phyloP scores from a whole-genome alignment of 495 filamentous ascomycete genomes.

The Glutinoglossum americanum region DNA sequence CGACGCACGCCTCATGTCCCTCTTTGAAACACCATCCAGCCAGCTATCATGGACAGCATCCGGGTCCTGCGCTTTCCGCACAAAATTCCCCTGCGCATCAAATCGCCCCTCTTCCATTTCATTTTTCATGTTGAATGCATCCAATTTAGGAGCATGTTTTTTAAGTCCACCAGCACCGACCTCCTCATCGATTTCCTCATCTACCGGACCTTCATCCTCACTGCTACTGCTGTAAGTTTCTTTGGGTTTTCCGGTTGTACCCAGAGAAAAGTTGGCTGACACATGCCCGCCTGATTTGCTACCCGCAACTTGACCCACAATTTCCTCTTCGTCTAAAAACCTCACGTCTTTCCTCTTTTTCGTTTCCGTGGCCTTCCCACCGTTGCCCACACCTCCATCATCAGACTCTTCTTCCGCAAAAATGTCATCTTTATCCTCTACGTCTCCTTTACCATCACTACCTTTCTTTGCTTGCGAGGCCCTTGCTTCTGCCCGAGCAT shows the following conservation, averaged over 20 bases:
- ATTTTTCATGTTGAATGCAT: conserved; percentile 82
- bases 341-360: conserved; percentile 52
- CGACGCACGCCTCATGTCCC: conserved; percentile 71
- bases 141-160: conserved; percentile 83
- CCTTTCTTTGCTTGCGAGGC: conserved; percentile 25
- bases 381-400: conserved; percentile 28
- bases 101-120: conserved; percentile 89
- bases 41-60: conserved; percentile 82
- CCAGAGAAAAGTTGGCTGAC: conserved; percentile 29
- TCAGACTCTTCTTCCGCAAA: conserved; percentile 53
- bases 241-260: conserved; percentile 9
- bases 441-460: conserved; percentile 24
- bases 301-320: conserved; percentile 61
- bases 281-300: conserved; percentile 55
- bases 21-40: conserved; percentile 80
- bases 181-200: conserved; percentile 61
- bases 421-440: conserved; percentile 74
- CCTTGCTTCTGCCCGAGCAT: conserved; percentile 39
- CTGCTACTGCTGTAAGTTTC: conserved; percentile 43
- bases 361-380: conserved; percentile 28
- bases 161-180: conserved; percentile 77
- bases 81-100: conserved; percentile 74
- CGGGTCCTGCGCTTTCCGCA: conserved; percentile 74
- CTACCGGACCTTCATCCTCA: conserved; percentile 47
- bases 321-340: conserved; percentile 54